Evolutionary conservation across 2,329 filamentous ascomycete species (phyloP), one percentile per base, ranked within the genome.

Genomic region (Teratosphaeria epicoccoides): DNA sequence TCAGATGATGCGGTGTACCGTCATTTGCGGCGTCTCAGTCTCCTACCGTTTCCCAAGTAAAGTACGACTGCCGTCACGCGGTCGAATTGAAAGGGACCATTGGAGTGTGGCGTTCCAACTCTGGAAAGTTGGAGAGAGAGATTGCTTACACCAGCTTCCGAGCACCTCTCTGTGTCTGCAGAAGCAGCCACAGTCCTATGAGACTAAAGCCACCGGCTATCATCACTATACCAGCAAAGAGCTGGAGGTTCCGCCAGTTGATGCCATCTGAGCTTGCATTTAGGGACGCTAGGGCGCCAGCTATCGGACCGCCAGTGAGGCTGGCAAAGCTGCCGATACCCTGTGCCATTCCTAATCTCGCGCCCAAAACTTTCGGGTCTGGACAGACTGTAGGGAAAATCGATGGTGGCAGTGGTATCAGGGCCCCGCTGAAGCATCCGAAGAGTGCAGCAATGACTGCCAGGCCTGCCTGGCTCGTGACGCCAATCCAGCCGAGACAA

Each of bases 401-500:
- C 2, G 68, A 68, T 0, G 71, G 71, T 44, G 75, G 74, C 6
- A 76, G 62, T 0, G 71, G 70, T 50, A 76, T 73, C 11, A 73
- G 68, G 0, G 70, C 72, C 1, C 70, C 72, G 3, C 66, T 66
- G 43, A 73, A 71, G 52, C 73, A 66, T 0, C 74, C 74, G 49
- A 73, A 74, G 2, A 73, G 56, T 2, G 71, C 66, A 0, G 70
- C 66, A 55, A 73, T 75, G 0, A 61, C 68, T 52, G 72, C 72
- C 3, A 77, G 60, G 0, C 68, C 64, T 20, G 60, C 59, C 3
- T 61, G 52, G 7, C 56, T 67, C 10, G 61, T 53, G 2, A 83
- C 77, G 1, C 71, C 74, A 3, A 74, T 72, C 82, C 82, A 85
- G 43, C 72, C 73, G 57, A 76, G 80, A 22, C 79, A 66, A 29